Percentiles rank a stretch among this genome's conserved stretches.
Conservation (phyloP, 2,329 filamentous ascomycete species). For the Rutstroemia sp. region DNA sequence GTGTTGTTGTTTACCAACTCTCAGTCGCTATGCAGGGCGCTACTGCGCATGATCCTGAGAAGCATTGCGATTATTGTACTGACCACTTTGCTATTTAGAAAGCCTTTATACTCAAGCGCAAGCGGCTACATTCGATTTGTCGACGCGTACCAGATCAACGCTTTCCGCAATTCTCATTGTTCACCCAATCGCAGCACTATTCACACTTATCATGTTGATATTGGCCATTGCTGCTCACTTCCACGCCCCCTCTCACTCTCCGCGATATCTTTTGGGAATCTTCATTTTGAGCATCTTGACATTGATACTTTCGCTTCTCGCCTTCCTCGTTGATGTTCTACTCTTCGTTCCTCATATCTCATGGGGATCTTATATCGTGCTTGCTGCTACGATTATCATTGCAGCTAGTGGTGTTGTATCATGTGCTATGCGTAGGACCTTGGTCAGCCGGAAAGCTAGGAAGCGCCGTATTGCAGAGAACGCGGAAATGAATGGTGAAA, state of each 20-base stretch:
- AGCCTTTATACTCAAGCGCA: constrained; percentile 21
- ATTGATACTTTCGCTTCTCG: constrained; percentile 73
- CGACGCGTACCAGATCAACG: constrained; percentile 44
- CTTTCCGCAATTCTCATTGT: constrained; percentile 88
- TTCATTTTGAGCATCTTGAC: constrained; percentile 84
- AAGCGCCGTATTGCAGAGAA: constrained; percentile 89
- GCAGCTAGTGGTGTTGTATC: constrained; percentile 76
- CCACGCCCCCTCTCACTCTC: constrained; percentile 81
- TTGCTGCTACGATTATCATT: constrained; percentile 81
- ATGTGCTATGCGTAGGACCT: constrained; percentile 87
- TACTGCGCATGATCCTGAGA: not conserved
- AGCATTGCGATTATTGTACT: not conserved
- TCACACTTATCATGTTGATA: constrained; percentile 77
- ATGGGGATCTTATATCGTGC: constrained; percentile 91
- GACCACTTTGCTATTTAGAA: constrained; percentile 14
- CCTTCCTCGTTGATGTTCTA: constrained; percentile 88
- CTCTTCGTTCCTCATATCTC: constrained; percentile 89
- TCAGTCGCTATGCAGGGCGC: not conserved
- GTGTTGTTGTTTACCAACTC: not conserved
- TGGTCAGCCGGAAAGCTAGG: constrained; percentile 87
- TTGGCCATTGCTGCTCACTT: constrained; percentile 78
- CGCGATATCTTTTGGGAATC: constrained; percentile 75
- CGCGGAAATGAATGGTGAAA: constrained; percentile 93
- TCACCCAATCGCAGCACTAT: constrained; percentile 81
- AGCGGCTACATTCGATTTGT: constrained; percentile 45